Evolutionary conservation across 2,329 filamentous ascomycete genomes (phyloP), one percentile per base, ranked within the genome.

Genomic region (Colletotrichum sp.): DNA sequence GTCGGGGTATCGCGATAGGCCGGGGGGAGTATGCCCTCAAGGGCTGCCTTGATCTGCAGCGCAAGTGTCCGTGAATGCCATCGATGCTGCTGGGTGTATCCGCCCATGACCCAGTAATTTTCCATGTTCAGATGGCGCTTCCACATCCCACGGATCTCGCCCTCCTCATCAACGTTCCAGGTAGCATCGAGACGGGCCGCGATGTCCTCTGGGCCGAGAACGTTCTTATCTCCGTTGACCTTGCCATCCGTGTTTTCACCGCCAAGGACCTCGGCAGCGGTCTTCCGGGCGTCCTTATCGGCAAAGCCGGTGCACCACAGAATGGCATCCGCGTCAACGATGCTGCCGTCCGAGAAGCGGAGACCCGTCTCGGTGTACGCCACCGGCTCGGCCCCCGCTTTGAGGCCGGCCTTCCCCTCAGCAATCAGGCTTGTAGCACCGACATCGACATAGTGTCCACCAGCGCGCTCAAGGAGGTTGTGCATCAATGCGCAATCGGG

Each of bases 151-250:
- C 85, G 81, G 24, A 87, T 74, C 79, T 88, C 86, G 7, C 86
- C 86, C 78, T 88, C 87, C 1, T 32, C 75, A 75, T 87, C 85
- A 6, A 87, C 69, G 2, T 84, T 85, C 83, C 84, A 87, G 1
- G 85, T 85, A 4, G 80, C 80, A 36, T 88, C 86, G 5, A 87
- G 34, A 26, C 80, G 75, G 1, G 64, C 78, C 0, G 82, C 82
- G 18, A 86, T 78, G 1, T 83, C 80, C 9, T 30, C 34, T 15
- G 70, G 63, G 5, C 49, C 21, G 15, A 72, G 10, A 21, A 55
- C 6, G 6, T 30, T 34, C 8, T 21, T 30, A 13, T 16, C 10
- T 8, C 34, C 10, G 10, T 6, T 5, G 5, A 18, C 24, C 8
- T 7, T 8, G 5, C 24, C 12, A 6, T 21, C 9, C 13, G 10